Evolutionary conservation across 495 filamentous ascomycete species (phyloP), one percentile per base, ranked within the genome.

Genomic region (Penicillium angulare): DNA sequence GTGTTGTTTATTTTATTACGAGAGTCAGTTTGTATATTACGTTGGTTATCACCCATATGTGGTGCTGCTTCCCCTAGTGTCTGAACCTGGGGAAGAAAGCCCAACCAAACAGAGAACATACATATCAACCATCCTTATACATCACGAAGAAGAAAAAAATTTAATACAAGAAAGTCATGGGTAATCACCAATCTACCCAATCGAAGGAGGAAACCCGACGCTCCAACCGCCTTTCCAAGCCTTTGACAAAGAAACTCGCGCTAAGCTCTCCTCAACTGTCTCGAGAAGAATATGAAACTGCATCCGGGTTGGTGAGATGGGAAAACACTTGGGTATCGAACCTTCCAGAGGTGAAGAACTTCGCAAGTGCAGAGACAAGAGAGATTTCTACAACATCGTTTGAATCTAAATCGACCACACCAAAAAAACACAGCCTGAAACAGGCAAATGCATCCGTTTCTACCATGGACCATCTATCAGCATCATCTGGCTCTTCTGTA

Each of bases 221-320:
- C 32, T 57, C 63, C 20, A 74, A 71, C 27, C 67, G 73, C 24
- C 60, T 76, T 38, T 75, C 74, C 21, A 79, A 79, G 34, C 73
- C 75, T 16, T 62, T 66, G 18, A 66, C 67, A 10, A 71, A 64
- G 39, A 59, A 56, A 17, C 21, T 47, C 15, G 13, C 45, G 34
- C 38, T 34, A 6, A 56, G 39, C 53, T 26, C 43, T 42, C 44
- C 50, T 20, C 35, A 44, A 43, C 23, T 24, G 1, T 26, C 46
- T 8, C 48, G 17, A 2, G 27, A 35, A 7, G 46, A 55, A 24
- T 20, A 39, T 15, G 52, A 65, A 20, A 13, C 18, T 16, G 31
- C n/a, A 16, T 39, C 59, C 3, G 62, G 59, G 12, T 46, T 65
- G 31, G 63, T 65, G 35, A 56, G 59, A 17, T 65, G 62, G 62